phyloP scores from a whole-genome alignment of 2,329 filamentous ascomycete species.

The Septoria linicola region DNA sequence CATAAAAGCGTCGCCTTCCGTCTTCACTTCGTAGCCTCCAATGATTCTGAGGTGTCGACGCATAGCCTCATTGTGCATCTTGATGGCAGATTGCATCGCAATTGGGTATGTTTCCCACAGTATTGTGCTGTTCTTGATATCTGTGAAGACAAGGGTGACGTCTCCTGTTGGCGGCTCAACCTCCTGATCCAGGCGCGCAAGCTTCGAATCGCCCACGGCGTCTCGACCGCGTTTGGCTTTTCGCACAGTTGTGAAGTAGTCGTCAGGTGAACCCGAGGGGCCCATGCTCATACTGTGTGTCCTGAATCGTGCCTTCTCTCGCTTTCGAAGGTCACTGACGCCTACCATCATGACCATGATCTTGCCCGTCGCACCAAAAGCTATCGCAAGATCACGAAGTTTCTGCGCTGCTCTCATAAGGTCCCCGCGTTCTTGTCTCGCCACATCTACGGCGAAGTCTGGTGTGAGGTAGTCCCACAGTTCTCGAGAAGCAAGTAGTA shows the following conservation, averaged over 20 bases:
- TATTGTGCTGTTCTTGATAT: constrained; percentile 97
- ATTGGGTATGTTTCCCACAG: constrained; percentile 94
- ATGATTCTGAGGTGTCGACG: constrained; percentile 87
- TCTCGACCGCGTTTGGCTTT: constrained; percentile 62
- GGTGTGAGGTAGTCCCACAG: constrained; percentile 93
- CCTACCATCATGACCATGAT: constrained; percentile 99
- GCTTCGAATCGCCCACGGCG: constrained; percentile 73
- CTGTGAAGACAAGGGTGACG: constrained; percentile 92
- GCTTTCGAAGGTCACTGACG: constrained; percentile 83
- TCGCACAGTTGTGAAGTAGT: constrained; percentile 64
- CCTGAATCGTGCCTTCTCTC: constrained; percentile 71
- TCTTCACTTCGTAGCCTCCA: constrained; percentile 98
- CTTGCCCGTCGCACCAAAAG: constrained; percentile 89
- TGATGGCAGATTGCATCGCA: constrained; percentile 95
- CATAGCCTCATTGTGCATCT: constrained; percentile 96
- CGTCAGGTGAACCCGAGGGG: constrained; percentile 70
- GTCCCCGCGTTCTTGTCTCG: constrained; percentile 79
- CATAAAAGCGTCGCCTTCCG: constrained; percentile 99
- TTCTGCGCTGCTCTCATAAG: constrained; percentile 95
- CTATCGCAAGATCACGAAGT: constrained; percentile 89
- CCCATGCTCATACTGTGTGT: constrained; percentile 85
- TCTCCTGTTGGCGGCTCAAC: constrained; percentile 89
- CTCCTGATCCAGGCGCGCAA: constrained; percentile 83
- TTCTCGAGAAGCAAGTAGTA: constrained; percentile 85
- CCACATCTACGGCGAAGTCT: constrained; percentile 87